phyloP scores from a whole-genome alignment of 225 moss, liverwort and hornwort genomes.

The Pleurozium schreberi region DNA sequence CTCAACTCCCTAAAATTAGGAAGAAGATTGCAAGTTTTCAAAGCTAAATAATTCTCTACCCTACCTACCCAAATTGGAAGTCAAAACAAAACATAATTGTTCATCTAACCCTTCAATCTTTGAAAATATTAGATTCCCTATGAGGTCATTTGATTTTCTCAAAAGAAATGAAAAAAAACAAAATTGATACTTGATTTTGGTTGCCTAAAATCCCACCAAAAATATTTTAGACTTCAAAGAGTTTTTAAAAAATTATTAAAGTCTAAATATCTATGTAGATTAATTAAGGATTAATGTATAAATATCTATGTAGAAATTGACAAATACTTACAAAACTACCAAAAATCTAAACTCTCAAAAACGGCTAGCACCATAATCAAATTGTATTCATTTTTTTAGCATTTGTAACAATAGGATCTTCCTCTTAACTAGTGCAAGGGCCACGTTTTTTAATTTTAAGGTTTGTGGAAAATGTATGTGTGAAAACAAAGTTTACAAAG shows the following conservation, averaged over 20 bases:
- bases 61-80: neutral
- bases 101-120: neutral
- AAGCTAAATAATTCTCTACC: neutral
- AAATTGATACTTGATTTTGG: neutral
- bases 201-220: rapidly evolving
- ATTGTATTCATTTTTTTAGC: neutral
- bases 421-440: neutral
- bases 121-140: neutral
- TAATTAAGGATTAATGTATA: rapidly evolving
- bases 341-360: neutral
- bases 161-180: too few relatives aligned
- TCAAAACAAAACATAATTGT: neutral
- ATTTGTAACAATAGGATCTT: neutral
- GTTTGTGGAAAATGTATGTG: neutral
- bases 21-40: neutral
- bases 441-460: neutral
- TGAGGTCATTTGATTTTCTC: neutral
- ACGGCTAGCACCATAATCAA: neutral
- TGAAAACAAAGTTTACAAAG: neutral
- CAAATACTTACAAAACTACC: neutral
- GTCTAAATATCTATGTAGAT: rapidly evolving
- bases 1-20: neutral
- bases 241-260: too few relatives aligned
- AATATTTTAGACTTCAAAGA: too few relatives aligned
- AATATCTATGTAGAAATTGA: neutral